A percentile compares a stretch with the other conserved stretches of the same genome.
phyloP scores from a whole-genome alignment of 179 eudicot species.

The Beta macrorhiza region DNA sequence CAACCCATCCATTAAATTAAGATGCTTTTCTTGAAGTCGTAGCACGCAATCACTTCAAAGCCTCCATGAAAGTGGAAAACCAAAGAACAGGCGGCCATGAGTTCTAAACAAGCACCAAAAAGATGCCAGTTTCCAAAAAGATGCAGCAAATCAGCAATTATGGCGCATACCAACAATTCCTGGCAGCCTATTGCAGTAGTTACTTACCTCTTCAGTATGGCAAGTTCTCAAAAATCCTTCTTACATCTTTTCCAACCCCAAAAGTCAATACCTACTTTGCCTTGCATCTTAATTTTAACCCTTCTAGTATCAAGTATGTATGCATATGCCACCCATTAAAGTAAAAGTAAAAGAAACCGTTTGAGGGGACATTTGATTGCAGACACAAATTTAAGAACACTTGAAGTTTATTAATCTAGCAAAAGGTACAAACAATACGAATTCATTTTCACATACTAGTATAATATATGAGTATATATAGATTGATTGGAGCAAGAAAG shows the following conservation, averaged over 20 bases:
- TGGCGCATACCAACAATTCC: not conserved
- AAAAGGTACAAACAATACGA: not conserved
- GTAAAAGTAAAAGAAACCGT: not conserved
- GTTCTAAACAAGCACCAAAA: not conserved
- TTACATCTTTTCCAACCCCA: not conserved
- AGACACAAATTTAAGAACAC: not conserved
- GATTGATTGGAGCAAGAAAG: not conserved
- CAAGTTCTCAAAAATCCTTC: conserved; percentile 1
- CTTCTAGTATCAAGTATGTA: not conserved
- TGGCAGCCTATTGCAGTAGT: not conserved
- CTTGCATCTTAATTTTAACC: not conserved
- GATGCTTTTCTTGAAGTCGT: not conserved
- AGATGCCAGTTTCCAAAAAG: not conserved
- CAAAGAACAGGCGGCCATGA: not conserved
- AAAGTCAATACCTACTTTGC: not conserved
- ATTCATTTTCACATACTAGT: not conserved
- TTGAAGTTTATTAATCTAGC: not conserved
- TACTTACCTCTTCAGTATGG: not conserved
- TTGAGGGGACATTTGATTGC: not conserved
- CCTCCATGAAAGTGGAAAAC: not conserved
- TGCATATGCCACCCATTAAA: not conserved
- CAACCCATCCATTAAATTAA: not conserved
- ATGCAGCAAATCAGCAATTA: not conserved
- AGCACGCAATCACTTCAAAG: not conserved
- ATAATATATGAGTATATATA: not conserved